A percentile compares a stretch with the other conserved stretches of the same genome.
These are phyloP conservation scores for Ophiostoma ulmi DNA, from an alignment of 2,329 filamentous ascomycete species.

Conservation along the genomic window DNA sequence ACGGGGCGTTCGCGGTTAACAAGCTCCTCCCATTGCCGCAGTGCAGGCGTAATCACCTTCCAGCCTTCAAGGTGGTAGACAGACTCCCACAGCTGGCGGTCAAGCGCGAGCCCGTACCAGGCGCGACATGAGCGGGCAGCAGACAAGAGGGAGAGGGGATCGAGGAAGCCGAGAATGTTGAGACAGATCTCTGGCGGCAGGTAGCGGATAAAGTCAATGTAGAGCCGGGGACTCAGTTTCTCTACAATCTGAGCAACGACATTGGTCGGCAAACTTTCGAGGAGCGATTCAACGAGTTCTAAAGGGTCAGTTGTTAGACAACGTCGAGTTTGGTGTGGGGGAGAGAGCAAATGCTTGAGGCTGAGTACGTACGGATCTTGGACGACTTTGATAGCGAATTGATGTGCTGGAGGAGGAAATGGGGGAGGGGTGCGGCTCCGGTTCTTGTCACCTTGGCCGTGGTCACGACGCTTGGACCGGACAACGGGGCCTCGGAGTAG, in stretches of 20 bases:
- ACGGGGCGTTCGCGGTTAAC: constrained; percentile 43
- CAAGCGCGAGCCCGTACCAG: constrained; percentile 77
- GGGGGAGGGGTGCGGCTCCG: background rate
- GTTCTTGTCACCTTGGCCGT: background rate
- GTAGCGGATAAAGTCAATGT: constrained; percentile 84
- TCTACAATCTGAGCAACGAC: constrained; percentile 76
- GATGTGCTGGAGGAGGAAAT: constrained; percentile 38
- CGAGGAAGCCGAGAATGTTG: constrained; percentile 81
- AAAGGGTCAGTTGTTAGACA: constrained; percentile 15
- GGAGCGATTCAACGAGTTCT: constrained; percentile 77
- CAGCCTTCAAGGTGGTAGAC: constrained; percentile 84
- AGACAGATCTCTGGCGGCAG: constrained; percentile 88
- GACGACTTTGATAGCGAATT: constrained; percentile 40
- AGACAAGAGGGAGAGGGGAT: constrained; percentile 71
- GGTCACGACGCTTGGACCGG: constrained; percentile 34
- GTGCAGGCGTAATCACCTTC: constrained; percentile 62
- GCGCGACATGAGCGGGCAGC: constrained; percentile 72
- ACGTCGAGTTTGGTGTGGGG: background rate
- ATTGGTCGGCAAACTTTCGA: constrained; percentile 73
- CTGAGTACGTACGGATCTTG: constrained; percentile 23
- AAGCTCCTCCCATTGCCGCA: constrained; percentile 60
- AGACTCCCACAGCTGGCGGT: constrained; percentile 79
- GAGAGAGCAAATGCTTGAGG: background rate
- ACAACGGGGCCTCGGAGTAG: constrained; percentile 71
- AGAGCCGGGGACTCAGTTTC: constrained; percentile 72